A percentile compares a stretch with the other conserved stretches of the same genome.
Conservation (phyloP, 1,284 basidiomycete species). For the Papiliotrema terrestris region DNA sequence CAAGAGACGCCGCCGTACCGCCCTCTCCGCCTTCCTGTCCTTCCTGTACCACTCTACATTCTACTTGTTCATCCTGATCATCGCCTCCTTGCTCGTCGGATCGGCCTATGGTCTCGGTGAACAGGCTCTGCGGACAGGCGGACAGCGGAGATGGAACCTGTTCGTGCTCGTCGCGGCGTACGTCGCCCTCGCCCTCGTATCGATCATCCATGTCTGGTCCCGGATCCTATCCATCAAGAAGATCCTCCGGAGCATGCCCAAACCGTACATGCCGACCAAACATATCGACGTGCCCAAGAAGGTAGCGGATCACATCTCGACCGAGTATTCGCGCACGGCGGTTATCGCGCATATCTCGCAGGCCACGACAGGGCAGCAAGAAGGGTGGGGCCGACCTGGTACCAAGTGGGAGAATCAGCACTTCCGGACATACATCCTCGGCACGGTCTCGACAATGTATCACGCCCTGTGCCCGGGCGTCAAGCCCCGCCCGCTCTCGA, state of each 20-base stretch:
- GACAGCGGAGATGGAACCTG: slow-evolving; percentile 41
- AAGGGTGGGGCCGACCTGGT: slow-evolving; percentile 79
- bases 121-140: slow-evolving; percentile 40
- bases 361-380: slow-evolving; percentile 65
- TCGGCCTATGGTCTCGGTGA: slow-evolving; percentile 41
- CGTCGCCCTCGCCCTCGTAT: slow-evolving; percentile 30
- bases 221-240: slow-evolving; percentile 39
- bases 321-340: slow-evolving; percentile 73
- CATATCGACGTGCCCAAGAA: slow-evolving; percentile 70
- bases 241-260: slow-evolving; percentile 58
- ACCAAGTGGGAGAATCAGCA: slow-evolving; percentile 43
- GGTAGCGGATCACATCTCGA: slow-evolving; percentile 68
- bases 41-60: slow-evolving; percentile 46
- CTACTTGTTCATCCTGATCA: slow-evolving; percentile 36
- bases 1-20: background rate
- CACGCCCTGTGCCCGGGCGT: slow-evolving; percentile 3
- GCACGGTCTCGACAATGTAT: slow-evolving; percentile 34
- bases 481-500: slow-evolving; percentile 58
- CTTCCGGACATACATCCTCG: slow-evolving; percentile 37
- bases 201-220: slow-evolving; percentile 35
- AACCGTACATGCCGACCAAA: slow-evolving; percentile 61
- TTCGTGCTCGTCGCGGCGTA: slow-evolving; percentile 41
- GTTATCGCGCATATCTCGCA: slow-evolving; percentile 71
- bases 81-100: slow-evolving; percentile 34
- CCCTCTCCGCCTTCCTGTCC: slow-evolving; percentile 14